These are phyloP conservation scores for Linnemannia exigua DNA, from an alignment of 192 early-diverging fungal species.

Conservation along the genomic window DNA sequence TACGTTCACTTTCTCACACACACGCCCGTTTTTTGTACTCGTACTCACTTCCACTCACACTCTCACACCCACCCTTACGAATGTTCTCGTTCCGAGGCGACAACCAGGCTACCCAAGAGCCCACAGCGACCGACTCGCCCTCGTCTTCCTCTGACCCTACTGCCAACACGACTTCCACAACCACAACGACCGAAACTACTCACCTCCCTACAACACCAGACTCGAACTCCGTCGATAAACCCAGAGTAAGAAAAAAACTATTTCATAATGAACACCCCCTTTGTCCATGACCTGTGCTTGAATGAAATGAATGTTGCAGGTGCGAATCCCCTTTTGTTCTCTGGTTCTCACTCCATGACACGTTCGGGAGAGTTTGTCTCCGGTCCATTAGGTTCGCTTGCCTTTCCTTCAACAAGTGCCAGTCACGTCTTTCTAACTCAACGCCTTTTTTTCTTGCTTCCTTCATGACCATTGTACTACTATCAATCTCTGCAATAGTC, in stretches of 20 bases:
- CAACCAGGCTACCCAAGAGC: not conserved
- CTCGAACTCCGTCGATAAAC: not conserved
- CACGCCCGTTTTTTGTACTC: not conserved
- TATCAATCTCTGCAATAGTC: conserved; percentile 22
- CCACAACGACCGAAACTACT: not conserved
- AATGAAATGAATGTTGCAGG: not conserved
- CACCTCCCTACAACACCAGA: not conserved
- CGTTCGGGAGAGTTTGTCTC: not conserved
- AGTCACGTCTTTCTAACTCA: not conserved
- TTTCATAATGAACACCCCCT: too few relatives aligned
- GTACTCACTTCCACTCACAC: not conserved
- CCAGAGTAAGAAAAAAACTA: not conserved
- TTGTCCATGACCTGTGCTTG: not conserved
- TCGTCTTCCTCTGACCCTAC: not conserved
- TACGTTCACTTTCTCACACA: not conserved
- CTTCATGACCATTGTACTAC: not conserved
- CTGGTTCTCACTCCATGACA: not conserved
- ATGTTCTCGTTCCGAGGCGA: conserved; percentile 7
- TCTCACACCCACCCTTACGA: not conserved
- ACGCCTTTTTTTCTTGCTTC: not conserved
- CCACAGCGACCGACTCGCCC: not conserved
- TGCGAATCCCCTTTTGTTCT: not conserved
- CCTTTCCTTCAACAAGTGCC: not conserved
- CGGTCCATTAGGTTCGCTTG: not conserved
- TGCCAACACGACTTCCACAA: not conserved